Percentiles rank a stretch among this genome's conserved stretches.
Evolutionary conservation across 495 filamentous ascomycete genomes (phyloP).

Genomic region (Oidiodendron maius): DNA sequence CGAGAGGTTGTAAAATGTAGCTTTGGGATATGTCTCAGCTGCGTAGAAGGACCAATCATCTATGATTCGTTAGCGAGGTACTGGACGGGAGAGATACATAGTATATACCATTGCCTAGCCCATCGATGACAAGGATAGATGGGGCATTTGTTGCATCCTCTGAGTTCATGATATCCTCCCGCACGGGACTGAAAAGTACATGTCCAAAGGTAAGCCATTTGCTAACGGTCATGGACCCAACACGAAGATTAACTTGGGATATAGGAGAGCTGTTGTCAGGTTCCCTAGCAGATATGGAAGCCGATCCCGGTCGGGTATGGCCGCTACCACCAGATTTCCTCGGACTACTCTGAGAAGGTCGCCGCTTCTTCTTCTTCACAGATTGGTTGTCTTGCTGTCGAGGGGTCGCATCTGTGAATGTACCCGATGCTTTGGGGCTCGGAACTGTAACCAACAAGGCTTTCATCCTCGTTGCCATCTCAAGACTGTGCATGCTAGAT

Average conservation of each 20-base stretch:
- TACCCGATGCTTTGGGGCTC: constrained; percentile 43
- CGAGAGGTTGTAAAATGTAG: constrained; percentile 80
- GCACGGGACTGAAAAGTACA: constrained; percentile 89
- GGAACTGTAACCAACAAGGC: constrained; percentile 29
- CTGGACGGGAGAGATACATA: background rate
- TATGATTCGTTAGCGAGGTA: constrained; percentile 34
- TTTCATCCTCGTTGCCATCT: constrained; percentile 40
- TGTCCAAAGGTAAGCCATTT: constrained; percentile 92
- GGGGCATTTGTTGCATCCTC: constrained; percentile 39
- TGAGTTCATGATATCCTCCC: constrained; percentile 60
- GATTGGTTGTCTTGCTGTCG: constrained; percentile 43
- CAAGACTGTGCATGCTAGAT: constrained; percentile 32
- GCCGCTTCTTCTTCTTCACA: constrained; percentile 4
- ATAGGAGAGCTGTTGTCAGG: constrained; percentile 55
- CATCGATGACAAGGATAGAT: constrained; percentile 83
- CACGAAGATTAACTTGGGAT: constrained; percentile 75
- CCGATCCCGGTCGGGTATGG: background rate
- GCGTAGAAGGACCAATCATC: constrained; percentile 98
- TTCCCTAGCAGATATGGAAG: constrained; percentile 33
- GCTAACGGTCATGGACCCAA: constrained; percentile 60
- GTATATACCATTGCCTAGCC: constrained; percentile 55
- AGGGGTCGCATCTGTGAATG: constrained; percentile 46
- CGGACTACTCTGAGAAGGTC: background rate
- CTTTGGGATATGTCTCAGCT: constrained; percentile 81
- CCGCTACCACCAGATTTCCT: constrained; percentile 4